phyloP scores from a whole-genome alignment of 2,329 filamentous ascomycete genomes.

The Verticillium zaregamsianum region DNA sequence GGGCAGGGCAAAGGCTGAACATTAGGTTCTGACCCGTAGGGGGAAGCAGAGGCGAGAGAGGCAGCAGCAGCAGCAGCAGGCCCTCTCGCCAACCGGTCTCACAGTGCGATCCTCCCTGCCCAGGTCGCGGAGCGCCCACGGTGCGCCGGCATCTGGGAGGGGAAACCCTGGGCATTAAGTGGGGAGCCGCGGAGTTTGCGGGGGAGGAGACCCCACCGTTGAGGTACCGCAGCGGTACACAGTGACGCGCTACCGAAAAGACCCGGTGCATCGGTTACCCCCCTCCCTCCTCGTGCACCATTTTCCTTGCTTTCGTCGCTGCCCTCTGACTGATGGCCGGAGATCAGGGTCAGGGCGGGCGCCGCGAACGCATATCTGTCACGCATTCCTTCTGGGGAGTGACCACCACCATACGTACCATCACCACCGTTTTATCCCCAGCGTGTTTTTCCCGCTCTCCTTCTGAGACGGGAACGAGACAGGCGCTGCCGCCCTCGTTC shows the following conservation, averaged over 20 bases:
- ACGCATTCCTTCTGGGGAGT: background rate
- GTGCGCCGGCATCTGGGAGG: background rate
- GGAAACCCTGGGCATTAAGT: background rate
- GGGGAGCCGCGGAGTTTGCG: constrained; percentile 1
- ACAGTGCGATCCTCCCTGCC: background rate
- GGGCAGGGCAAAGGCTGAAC: background rate
- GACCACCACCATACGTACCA: background rate
- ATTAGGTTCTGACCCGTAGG: background rate
- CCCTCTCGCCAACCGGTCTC: background rate
- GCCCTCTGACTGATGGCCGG: background rate
- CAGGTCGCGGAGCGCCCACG: background rate
- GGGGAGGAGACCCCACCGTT: background rate
- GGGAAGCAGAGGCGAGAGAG: background rate
- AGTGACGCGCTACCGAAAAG: background rate
- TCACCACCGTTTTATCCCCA: background rate
- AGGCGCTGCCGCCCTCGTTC: background rate
- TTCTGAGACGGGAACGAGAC: background rate
- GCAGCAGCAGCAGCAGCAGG: background rate
- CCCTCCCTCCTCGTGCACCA: background rate
- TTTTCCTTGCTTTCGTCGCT: background rate
- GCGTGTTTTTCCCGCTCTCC: background rate
- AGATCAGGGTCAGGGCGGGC: background rate
- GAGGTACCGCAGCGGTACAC: background rate
- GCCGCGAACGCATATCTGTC: background rate
- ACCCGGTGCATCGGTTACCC: background rate